phyloP scores from a whole-genome alignment of 192 early-diverging fungal species.

The Backusella tuberculispora region DNA sequence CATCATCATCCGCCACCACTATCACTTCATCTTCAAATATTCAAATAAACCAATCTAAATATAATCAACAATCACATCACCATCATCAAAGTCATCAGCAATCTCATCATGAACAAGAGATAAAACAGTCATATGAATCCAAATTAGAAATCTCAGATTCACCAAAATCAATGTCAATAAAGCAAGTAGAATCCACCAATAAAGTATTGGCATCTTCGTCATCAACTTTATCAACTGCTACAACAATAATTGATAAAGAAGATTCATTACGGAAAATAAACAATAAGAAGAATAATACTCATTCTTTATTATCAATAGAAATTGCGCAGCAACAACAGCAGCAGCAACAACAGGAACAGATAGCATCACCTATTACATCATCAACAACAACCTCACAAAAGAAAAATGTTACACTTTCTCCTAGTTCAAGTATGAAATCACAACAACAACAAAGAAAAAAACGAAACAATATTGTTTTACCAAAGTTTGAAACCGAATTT shows the following conservation, averaged over 20 bases:
- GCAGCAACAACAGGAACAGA: not conserved
- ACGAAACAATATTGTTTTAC: constrained; percentile 36
- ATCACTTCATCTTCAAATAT: not conserved
- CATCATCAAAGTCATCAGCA: too few relatives aligned
- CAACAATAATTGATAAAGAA: not conserved
- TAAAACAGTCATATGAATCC: too few relatives aligned
- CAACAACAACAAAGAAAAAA: not conserved
- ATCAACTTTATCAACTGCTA: not conserved
- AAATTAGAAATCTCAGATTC: not conserved
- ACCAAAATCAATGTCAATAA: not conserved
- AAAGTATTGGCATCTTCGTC: not conserved
- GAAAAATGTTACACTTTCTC: not conserved
- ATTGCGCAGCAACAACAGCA: constrained; percentile 1
- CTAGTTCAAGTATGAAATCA: not conserved
- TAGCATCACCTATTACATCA: not conserved
- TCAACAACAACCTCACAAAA: too few relatives aligned
- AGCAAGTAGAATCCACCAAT: too few relatives aligned
- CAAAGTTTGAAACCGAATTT: constrained; percentile 38
- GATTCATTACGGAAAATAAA: not conserved
- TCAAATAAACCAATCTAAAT: not conserved
- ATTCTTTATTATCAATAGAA: not conserved
- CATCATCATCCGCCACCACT: not conserved
- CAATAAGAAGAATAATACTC: not conserved
- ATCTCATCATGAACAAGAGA: too few relatives aligned
- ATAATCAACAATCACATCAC: too few relatives aligned